phyloP scores from a whole-genome alignment of 805 yeast species.

The Lachancea lanzarotensis region DNA sequence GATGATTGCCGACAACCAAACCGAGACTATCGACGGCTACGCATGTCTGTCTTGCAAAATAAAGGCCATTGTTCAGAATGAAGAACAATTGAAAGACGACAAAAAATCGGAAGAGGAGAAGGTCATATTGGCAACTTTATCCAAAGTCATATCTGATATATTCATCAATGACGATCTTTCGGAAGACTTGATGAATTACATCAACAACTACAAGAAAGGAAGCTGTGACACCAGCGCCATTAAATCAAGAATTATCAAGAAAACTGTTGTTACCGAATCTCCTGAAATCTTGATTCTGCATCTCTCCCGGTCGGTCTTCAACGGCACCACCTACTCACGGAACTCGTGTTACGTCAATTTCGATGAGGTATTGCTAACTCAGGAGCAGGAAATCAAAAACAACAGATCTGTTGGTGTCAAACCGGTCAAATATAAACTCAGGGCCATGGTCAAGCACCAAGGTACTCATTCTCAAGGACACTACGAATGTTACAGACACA shows the following conservation, averaged over 20 bases:
- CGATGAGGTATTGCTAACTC: constrained; percentile 51
- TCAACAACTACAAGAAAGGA: constrained; percentile 40
- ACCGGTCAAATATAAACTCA: constrained; percentile 48
- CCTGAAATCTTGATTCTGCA: constrained; percentile 78
- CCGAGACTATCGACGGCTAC: constrained; percentile 70
- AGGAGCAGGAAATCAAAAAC: constrained; percentile 29
- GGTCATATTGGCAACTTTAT: constrained; percentile 32
- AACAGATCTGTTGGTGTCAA: constrained; percentile 14
- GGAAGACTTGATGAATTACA: constrained; percentile 40
- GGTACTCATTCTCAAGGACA: constrained; percentile 90
- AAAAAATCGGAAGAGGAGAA: constrained; percentile 27
- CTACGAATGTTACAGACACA: constrained; percentile 79
- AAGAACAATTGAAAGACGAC: constrained; percentile 17
- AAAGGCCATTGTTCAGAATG: constrained; percentile 35
- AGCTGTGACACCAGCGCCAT: constrained; percentile 42
- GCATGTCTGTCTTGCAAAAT: constrained; percentile 71
- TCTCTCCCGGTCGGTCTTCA: constrained; percentile 74
- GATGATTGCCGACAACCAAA: constrained; percentile 49
- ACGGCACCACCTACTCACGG: constrained; percentile 59
- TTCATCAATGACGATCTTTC: constrained; percentile 63
- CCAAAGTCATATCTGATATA: constrained; percentile 33
- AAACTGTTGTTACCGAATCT: constrained; percentile 51
- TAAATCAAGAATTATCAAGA: constrained; percentile 62
- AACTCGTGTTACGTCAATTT: constrained; percentile 69
- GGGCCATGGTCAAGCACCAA: constrained; percentile 73